phyloP scores from a whole-genome alignment of 805 yeast species.

The Schwanniomyces sp. region DNA sequence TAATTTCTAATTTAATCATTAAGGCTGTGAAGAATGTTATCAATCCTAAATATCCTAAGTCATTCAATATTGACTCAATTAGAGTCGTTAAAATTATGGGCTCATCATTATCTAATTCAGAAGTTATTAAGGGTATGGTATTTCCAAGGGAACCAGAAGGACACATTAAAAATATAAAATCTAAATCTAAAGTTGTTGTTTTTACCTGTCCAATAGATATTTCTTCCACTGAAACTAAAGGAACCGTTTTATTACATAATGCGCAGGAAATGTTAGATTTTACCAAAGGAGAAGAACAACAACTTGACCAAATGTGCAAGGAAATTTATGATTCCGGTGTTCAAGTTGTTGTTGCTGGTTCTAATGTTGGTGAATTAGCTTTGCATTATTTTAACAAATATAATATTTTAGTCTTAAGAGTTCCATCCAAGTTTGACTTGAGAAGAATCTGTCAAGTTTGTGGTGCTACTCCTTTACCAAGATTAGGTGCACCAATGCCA shows the following conservation, averaged over 20 bases:
- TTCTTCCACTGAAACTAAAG: slow-evolving; percentile 96
- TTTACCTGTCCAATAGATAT: slow-evolving; percentile 94
- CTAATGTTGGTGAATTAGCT: slow-evolving; percentile 89
- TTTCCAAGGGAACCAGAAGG: slow-evolving; percentile 98
- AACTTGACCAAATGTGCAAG: slow-evolving; percentile 80
- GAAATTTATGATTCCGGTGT: slow-evolving; percentile 84
- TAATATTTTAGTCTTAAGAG: slow-evolving; percentile 80
- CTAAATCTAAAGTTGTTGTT: slow-evolving; percentile 81
- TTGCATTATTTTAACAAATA: slow-evolving; percentile 89
- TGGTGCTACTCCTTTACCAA: slow-evolving; percentile 94
- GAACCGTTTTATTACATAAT: slow-evolving; percentile 92
- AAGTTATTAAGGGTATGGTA: slow-evolving; percentile 95
- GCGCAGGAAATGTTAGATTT: slow-evolving; percentile 97
- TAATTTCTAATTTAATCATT: slow-evolving; percentile 72
- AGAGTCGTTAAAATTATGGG: slow-evolving; percentile 98
- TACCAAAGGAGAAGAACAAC: slow-evolving; percentile 94
- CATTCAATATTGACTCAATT: slow-evolving; percentile 88
- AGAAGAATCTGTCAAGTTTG: slow-evolving; percentile 94
- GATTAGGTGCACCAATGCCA: slow-evolving; percentile 92
- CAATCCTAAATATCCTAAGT: slow-evolving; percentile 62
- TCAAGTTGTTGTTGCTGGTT: slow-evolving; percentile 89
- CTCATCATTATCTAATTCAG: slow-evolving; percentile 66
- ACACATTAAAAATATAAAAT: slow-evolving; percentile 60
- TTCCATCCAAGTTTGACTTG: slow-evolving; percentile 90
- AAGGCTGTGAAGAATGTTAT: slow-evolving; percentile 78